Percentiles rank a stretch among this genome's conserved stretches.
phyloP scores from a whole-genome alignment of 176 grass and related monocot species.

The Cenchrus purpureus region DNA sequence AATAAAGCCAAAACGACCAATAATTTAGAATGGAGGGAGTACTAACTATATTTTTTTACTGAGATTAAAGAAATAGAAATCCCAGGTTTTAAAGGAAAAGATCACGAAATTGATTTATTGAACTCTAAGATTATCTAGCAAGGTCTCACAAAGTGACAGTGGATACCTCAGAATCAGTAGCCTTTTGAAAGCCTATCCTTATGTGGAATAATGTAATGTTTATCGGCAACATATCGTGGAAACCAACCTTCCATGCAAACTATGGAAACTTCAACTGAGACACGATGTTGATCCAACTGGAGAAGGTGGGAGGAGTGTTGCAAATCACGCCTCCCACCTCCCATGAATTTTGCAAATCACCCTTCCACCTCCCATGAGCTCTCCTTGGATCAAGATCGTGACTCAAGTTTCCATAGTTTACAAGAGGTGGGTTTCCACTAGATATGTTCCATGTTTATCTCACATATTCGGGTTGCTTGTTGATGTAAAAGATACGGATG shows the following conservation, averaged over 20 bases:
- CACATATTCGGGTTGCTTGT: neutral
- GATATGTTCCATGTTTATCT: neutral
- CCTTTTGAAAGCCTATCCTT: slow-evolving; percentile 15
- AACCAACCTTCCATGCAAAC: no score
- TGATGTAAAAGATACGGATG: neutral
- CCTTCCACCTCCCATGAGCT: no score
- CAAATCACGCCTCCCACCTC: no score
- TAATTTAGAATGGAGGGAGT: no score
- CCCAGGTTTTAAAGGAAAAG: neutral
- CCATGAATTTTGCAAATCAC: no score
- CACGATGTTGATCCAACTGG: no score
- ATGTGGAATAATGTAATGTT: slow-evolving; percentile 1
- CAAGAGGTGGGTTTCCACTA: no score
- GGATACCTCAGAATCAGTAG: neutral
- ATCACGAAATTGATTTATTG: slow-evolving; percentile 18
- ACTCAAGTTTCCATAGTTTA: no score
- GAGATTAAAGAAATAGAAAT: slow-evolving; percentile 27
- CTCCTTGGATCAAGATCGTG: no score
- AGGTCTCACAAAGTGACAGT: slow-evolving; percentile 13
- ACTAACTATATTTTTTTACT: neutral
- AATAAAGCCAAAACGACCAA: no score
- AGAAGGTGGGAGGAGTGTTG: no score
- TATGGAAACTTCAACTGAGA: no score
- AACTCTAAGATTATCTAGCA: neutral
- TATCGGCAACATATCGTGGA: neutral